phyloP scores from a whole-genome alignment of 2,329 filamentous ascomycete genomes.

The Fusarium verticillioides region DNA sequence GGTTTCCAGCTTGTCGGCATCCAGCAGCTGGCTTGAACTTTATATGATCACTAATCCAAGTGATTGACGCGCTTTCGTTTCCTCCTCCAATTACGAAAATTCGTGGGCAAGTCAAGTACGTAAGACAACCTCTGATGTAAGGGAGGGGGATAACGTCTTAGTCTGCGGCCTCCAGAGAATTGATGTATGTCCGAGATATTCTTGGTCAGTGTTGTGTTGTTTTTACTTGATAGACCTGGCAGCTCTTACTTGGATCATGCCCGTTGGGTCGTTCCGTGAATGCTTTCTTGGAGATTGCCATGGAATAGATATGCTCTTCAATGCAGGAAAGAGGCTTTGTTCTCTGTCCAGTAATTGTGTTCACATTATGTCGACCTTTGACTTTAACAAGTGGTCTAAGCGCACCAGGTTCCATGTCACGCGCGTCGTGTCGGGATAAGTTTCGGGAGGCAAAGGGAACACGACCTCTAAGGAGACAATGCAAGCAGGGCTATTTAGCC shows the following conservation, averaged over 20 bases:
- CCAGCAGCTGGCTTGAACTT: neutral
- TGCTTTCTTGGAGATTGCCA: neutral
- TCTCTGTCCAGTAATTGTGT: neutral
- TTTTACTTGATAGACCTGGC: neutral
- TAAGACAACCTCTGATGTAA: neutral
- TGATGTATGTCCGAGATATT: accelerated
- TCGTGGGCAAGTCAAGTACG: accelerated
- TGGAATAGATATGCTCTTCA: too few species aligned
- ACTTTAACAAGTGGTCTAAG: neutral
- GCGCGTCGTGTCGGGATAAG: too few species aligned
- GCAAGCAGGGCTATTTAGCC: neutral
- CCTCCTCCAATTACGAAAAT: neutral
- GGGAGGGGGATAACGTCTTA: accelerated
- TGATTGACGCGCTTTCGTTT: neutral
- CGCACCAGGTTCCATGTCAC: neutral
- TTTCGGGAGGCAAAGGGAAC: neutral
- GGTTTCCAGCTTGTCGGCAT: neutral
- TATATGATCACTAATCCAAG: neutral
- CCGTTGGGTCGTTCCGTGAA: neutral
- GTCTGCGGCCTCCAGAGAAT: neutral
- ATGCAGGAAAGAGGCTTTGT: too few species aligned
- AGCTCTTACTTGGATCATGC: neutral
- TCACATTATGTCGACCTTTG: neutral
- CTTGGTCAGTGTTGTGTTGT: neutral
- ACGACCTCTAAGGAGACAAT: too few species aligned